phyloP scores from a whole-genome alignment of 1,284 basidiomycete species.

The Schizopora paradoxa region DNA sequence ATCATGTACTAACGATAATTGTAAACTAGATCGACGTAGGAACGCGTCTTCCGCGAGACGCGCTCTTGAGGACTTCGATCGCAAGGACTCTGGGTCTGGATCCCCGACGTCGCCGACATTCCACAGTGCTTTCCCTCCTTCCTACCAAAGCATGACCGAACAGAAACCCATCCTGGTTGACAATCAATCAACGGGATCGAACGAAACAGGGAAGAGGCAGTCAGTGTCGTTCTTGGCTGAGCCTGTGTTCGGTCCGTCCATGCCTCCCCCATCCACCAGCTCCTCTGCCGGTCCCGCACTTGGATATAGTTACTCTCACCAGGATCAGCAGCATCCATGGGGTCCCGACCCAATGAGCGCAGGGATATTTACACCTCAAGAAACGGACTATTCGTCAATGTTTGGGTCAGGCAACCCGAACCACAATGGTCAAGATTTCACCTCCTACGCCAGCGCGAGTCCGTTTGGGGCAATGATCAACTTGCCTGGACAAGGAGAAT shows the following conservation, averaged over 20 bases:
- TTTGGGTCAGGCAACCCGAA: too few relatives aligned
- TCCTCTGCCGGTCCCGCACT: too few relatives aligned
- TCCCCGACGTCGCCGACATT: slow-evolving; percentile 4
- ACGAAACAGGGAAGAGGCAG: slow-evolving; percentile 8
- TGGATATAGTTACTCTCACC: too few relatives aligned
- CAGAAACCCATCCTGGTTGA: slow-evolving; percentile 6
- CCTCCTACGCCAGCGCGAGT: background rate
- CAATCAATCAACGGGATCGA: background rate
- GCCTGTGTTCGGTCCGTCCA: slow-evolving; percentile 14
- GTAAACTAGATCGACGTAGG: slow-evolving; percentile 52
- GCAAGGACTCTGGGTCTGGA: slow-evolving; percentile 19
- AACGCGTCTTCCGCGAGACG: slow-evolving; percentile 70
- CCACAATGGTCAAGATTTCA: too few relatives aligned
- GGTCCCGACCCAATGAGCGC: too few relatives aligned
- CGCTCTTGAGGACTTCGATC: slow-evolving; percentile 59
- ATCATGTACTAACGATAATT: slow-evolving; percentile 24
- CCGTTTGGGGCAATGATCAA: slow-evolving; percentile 12
- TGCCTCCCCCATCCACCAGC: too few relatives aligned
- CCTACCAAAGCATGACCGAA: slow-evolving; percentile 1
- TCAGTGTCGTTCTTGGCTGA: slow-evolving; percentile 11
- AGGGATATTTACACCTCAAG: too few relatives aligned
- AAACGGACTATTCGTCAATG: background rate
- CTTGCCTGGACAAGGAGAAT: slow-evolving; percentile 6
- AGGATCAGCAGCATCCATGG: background rate
- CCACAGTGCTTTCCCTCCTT: slow-evolving; percentile 12